A percentile compares a stretch with the other conserved stretches of the same genome.
These are phyloP conservation scores for Bjerkandera adusta DNA, from an alignment of 1,284 basidiomycete genomes.

Conservation along the genomic window DNA sequence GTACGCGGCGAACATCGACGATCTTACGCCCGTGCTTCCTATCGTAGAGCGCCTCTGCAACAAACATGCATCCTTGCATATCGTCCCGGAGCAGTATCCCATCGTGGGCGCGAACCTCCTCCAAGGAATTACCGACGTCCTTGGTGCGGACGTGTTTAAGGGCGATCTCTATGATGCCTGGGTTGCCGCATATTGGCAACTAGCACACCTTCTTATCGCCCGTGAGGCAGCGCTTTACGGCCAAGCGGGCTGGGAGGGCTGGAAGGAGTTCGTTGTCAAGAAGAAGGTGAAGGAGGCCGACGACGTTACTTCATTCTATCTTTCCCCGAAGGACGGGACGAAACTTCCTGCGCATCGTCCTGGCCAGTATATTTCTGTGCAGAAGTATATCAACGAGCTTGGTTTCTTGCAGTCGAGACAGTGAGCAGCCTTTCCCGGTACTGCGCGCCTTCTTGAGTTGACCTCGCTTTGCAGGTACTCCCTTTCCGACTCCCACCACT, in stretches of 20 bases:
- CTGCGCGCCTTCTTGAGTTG: background rate
- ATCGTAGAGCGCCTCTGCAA: conserved; percentile 26
- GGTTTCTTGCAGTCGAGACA: conserved; percentile 21
- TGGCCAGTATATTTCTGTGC: conserved; percentile 27
- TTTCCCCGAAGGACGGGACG: conserved; percentile 23
- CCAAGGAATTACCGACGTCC: conserved; percentile 21
- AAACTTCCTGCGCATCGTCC: conserved; percentile 21
- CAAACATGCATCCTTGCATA: conserved; percentile 26
- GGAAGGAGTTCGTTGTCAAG: conserved; percentile 23
- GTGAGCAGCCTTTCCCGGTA: conserved; percentile 12
- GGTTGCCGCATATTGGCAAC: conserved; percentile 26
- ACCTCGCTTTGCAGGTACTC: conserved; percentile 14
- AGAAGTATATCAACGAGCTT: conserved; percentile 20
- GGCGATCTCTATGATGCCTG: conserved; percentile 26
- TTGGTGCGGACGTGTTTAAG: conserved; percentile 20
- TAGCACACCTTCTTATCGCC: conserved; percentile 26
- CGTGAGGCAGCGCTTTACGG: conserved; percentile 25
- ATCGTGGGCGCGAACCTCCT: conserved; percentile 25
- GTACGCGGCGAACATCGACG: conserved; percentile 26
- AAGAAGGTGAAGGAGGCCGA: conserved; percentile 24
- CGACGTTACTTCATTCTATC: conserved; percentile 27
- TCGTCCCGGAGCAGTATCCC: conserved; percentile 23
- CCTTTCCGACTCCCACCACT: conserved; percentile 22
- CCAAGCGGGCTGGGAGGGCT: conserved; percentile 23
- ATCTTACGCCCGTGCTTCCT: conserved; percentile 24